Evolutionary conservation across 345 rosid genomes (phyloP).

Genomic region (Microcos paniculata): DNA sequence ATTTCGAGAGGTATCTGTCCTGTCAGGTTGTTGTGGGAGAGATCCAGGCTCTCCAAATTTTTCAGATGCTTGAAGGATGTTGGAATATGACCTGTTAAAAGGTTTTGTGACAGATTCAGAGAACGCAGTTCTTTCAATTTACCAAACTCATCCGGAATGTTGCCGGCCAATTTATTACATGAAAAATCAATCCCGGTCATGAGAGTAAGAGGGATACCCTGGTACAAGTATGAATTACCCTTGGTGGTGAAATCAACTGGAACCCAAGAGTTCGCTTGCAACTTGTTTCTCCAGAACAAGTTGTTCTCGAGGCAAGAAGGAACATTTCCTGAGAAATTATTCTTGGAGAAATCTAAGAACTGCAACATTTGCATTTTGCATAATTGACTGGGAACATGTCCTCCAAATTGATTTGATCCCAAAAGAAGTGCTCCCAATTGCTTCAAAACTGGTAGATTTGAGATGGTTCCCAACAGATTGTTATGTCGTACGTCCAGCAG

Average conservation of each 20-base stretch:
- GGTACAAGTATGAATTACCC: constrained; percentile 13
- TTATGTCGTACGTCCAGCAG: constrained; percentile 16
- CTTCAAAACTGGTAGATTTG: not conserved
- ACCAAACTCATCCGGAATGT: constrained; percentile 17
- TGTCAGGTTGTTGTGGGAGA: constrained; percentile 22
- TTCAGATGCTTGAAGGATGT: constrained; percentile 9
- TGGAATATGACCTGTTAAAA: constrained; percentile 20
- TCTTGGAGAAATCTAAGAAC: constrained; percentile 24
- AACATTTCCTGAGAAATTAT: constrained; percentile 12
- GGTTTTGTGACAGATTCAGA: constrained; percentile 21
- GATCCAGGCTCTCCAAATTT: constrained; percentile 26
- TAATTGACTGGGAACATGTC: not conserved
- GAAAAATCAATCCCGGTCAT: constrained; percentile 28
- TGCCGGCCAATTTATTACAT: constrained; percentile 8
- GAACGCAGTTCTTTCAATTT: constrained; percentile 18
- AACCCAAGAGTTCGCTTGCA: constrained; percentile 15
- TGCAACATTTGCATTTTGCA: constrained; percentile 23
- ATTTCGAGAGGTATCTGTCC: constrained; percentile 21
- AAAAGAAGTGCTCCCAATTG: constrained; percentile 21
- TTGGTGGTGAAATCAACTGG: constrained; percentile 27
- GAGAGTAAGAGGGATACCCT: constrained; percentile 20
- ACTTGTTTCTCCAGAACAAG: constrained; percentile 11
- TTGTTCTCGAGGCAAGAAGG: constrained; percentile 18
- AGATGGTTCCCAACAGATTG: constrained; percentile 7
- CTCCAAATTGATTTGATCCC: constrained; percentile 12